Evolutionary conservation across 1,284 basidiomycete genomes (phyloP).

Genomic region (Papiliotrema nemorosa): DNA sequence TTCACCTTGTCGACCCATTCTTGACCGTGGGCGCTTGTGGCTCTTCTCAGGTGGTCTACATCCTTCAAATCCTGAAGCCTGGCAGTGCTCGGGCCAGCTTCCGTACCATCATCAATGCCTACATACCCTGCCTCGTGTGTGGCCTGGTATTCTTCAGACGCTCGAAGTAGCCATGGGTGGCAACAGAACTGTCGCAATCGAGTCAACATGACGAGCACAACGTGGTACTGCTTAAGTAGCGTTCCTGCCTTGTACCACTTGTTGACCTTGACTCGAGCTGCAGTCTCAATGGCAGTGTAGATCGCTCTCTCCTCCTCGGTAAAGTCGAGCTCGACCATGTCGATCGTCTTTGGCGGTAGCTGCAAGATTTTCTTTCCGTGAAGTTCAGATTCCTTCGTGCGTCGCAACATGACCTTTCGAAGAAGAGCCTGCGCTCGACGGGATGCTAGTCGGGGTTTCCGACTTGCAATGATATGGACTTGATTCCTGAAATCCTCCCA

Average conservation of each 20-base stretch:
- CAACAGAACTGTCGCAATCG: constrained; percentile 37
- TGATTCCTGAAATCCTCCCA: constrained; percentile 30
- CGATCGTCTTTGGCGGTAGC: constrained; percentile 37
- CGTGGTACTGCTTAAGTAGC: constrained; percentile 44
- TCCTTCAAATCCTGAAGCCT: neutral
- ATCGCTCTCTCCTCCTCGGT: constrained; percentile 44
- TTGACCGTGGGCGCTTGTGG: neutral
- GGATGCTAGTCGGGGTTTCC: constrained; percentile 36
- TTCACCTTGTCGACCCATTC: constrained; percentile 26
- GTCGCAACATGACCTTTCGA: constrained; percentile 31
- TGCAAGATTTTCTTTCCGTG: constrained; percentile 42
- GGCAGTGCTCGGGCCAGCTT: neutral
- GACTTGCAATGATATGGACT: constrained; percentile 29
- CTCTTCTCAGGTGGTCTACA: neutral
- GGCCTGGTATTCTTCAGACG: neutral
- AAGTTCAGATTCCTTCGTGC: constrained; percentile 44
- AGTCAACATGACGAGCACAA: constrained; percentile 41
- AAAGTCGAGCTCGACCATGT: constrained; percentile 37
- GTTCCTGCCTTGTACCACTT: constrained; percentile 42
- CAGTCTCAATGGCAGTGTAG: constrained; percentile 41
- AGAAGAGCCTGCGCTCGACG: constrained; percentile 39
- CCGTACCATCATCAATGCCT: neutral
- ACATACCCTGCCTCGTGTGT: neutral
- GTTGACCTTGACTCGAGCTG: constrained; percentile 43
- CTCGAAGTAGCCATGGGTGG: constrained; percentile 42